Evolutionary conservation across 192 early-diverging fungal genomes (phyloP).

Genomic region (Lunasporangiospora selenospora): DNA sequence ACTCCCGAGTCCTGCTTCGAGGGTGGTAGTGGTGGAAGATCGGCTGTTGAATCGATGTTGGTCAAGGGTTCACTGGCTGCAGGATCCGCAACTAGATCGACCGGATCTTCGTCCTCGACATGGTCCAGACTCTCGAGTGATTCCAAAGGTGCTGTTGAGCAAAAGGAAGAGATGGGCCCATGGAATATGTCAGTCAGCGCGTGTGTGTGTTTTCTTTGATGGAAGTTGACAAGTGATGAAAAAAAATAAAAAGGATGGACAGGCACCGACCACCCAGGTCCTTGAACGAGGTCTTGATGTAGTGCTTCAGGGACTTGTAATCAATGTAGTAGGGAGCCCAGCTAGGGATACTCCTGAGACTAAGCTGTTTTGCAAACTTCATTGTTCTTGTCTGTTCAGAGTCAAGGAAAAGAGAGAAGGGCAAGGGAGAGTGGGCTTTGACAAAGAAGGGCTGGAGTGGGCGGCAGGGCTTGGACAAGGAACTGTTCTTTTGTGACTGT

Average conservation of each 20-base stretch:
- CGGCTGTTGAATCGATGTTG: no score
- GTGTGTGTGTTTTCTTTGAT: no score
- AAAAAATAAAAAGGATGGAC: neutral
- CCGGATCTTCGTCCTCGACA: no score
- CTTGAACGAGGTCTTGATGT: conserved; percentile 50
- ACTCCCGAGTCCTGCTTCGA: no score
- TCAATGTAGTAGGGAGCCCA: conserved; percentile 61
- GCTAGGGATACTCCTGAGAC: conserved; percentile 56
- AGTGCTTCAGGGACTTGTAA: conserved; percentile 58
- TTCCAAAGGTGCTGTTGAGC: conserved; percentile 15
- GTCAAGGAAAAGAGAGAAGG: neutral
- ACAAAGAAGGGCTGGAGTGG: neutral
- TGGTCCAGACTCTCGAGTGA: conserved; percentile 32
- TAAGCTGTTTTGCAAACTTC: conserved; percentile 67
- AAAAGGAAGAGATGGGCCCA: neutral
- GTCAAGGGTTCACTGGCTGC: neutral
- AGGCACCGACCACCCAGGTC: conserved; percentile 20
- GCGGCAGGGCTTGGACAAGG: neutral
- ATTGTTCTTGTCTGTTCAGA: conserved; percentile 18
- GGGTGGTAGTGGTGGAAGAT: no score
- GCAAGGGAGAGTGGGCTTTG: neutral
- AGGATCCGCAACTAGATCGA: no score
- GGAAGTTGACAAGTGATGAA: neutral
- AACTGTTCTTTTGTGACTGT: no score
- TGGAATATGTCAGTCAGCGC: no score